Evolutionary conservation across 164 flowering plant genomes (phyloP).

Genomic region (Santalum album): DNA sequence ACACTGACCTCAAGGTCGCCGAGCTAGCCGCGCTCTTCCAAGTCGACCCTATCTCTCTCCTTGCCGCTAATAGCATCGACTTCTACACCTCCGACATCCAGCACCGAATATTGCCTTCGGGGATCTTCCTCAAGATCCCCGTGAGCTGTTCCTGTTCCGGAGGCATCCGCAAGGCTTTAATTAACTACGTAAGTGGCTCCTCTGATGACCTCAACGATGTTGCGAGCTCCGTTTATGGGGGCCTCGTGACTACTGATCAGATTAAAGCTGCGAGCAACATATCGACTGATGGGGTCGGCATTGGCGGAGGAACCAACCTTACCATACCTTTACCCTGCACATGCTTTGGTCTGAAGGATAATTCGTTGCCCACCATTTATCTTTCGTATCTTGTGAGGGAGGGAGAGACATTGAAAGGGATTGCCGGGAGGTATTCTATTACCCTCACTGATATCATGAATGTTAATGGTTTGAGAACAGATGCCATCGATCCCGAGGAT

Average conservation of each 20-base stretch:
- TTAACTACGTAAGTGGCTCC: conserved; percentile 71
- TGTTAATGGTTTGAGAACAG: conserved; percentile 78
- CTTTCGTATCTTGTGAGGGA: conserved; percentile 68
- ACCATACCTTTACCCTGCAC: conserved; percentile 82
- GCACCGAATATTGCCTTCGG: conserved; percentile 76
- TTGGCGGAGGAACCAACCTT: conserved; percentile 46
- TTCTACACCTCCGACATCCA: conserved; percentile 81
- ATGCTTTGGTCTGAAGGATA: conserved; percentile 77
- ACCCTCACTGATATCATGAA: conserved; percentile 78
- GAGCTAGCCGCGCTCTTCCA: conserved; percentile 79
- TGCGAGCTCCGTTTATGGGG: conserved; percentile 49
- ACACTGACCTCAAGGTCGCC: conserved; percentile 90
- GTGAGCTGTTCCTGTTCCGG: conserved; percentile 72
- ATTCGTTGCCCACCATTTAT: conserved; percentile 63
- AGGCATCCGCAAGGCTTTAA: conserved; percentile 70
- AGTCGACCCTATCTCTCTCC: conserved; percentile 67
- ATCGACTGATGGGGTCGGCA: conserved; percentile 48
- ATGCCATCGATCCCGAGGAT: conserved; percentile 55
- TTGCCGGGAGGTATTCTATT: conserved; percentile 59
- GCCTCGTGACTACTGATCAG: conserved; percentile 83
- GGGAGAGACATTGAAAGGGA: conserved; percentile 51
- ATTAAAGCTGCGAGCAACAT: conserved; percentile 64
- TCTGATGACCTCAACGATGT: conserved; percentile 59
- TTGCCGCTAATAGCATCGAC: conserved; percentile 80
- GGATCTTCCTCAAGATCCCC: conserved; percentile 73